These are phyloP conservation scores for Vaccinium corymbosum DNA, from an alignment of 148 eudicot genomes.

Conservation along the genomic window DNA sequence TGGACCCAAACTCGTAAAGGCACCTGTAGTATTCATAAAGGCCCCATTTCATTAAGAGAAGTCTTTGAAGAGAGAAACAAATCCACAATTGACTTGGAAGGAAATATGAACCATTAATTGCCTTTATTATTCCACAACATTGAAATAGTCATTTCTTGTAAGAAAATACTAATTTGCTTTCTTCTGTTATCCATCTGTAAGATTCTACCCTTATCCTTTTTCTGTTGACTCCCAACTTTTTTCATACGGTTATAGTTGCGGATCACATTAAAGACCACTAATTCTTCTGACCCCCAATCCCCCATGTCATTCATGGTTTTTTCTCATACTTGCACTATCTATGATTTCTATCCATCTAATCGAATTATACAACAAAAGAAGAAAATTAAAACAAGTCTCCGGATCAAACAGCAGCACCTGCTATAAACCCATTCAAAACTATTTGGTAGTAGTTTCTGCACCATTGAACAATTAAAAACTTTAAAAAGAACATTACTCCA, in stretches of 20 bases:
- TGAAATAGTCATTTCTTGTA: neutral
- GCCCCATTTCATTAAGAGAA: too few relatives aligned
- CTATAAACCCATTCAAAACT: neutral
- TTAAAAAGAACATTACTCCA: neutral
- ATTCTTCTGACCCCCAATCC: neutral
- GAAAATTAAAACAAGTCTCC: neutral
- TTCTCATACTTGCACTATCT: neutral
- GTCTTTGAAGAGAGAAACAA: conserved; percentile 6
- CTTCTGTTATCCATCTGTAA: too few relatives aligned
- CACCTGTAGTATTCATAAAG: neutral
- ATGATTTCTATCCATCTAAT: too few relatives aligned
- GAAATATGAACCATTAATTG: neutral
- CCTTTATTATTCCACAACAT: neutral
- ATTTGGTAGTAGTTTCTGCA: neutral
- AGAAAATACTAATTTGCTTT: neutral
- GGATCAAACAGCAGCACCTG: too few relatives aligned
- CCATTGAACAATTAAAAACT: neutral
- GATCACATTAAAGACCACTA: neutral
- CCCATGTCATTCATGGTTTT: neutral
- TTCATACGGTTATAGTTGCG: neutral
- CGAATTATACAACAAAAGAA: too few relatives aligned
- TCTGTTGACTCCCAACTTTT: neutral
- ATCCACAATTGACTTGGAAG: neutral
- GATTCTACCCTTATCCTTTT: neutral
- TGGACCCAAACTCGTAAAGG: neutral